These are phyloP conservation scores for Pyrenula aspistea DNA, from an alignment of 495 filamentous ascomycete species.

Conservation along the genomic window DNA sequence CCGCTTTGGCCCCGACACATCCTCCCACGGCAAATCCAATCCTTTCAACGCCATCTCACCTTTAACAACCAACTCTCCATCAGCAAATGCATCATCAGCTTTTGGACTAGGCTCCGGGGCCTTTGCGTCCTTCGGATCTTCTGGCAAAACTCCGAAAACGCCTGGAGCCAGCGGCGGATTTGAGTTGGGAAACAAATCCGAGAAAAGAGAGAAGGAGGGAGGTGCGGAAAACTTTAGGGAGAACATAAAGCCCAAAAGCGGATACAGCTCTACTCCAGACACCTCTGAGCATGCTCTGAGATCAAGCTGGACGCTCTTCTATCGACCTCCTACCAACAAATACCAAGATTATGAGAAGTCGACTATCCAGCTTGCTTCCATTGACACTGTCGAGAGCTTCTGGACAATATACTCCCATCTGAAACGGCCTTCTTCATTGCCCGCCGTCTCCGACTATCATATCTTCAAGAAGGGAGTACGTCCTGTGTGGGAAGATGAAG, in stretches of 20 bases:
- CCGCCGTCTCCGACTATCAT: slow-evolving; percentile 93
- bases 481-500: slow-evolving; percentile 97
- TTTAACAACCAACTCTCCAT: slow-evolving; percentile 61
- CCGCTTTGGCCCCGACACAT: slow-evolving; percentile 63
- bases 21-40: slow-evolving; percentile 70
- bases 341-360: slow-evolving; percentile 99
- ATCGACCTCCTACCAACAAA: slow-evolving; percentile 85
- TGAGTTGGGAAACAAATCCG: slow-evolving; percentile 62
- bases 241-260: slow-evolving; percentile 29
- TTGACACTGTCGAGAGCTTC: slow-evolving; percentile 80
- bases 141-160: slow-evolving; percentile 75
- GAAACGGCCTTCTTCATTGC: slow-evolving; percentile 75
- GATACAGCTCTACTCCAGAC: slow-evolving; percentile 23
- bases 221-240: slow-evolving; percentile 36
- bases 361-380: slow-evolving; percentile 69
- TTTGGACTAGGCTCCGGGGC: slow-evolving; percentile 92
- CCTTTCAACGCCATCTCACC: slow-evolving; percentile 77
- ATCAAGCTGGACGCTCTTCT: slow-evolving; percentile 93
- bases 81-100: slow-evolving; percentile 74
- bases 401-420: slow-evolving; percentile 87
- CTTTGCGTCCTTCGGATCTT: slow-evolving; percentile 89
- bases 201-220: slow-evolving; percentile 41
- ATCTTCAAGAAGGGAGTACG: slow-evolving; percentile 95
- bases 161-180: slow-evolving; percentile 55
- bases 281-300: slow-evolving; percentile 53